Evolutionary conservation across 1,284 basidiomycete species (phyloP).

Genomic region (Cerioporus squamosus): DNA sequence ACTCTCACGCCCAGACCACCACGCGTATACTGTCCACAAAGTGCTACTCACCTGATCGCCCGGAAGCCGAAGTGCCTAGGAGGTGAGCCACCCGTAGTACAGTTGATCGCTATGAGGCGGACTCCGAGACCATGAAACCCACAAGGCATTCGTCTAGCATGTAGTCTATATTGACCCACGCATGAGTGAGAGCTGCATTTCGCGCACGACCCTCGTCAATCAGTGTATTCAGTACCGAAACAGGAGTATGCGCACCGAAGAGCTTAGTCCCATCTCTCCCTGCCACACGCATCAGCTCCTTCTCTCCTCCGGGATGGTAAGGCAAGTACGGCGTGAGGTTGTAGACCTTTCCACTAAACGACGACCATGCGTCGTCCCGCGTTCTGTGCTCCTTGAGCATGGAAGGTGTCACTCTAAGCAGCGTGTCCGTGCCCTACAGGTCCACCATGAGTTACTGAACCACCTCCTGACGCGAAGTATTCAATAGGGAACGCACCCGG

Average conservation of each 20-base stretch:
- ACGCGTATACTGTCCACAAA: no score
- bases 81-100: background rate
- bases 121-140: conserved; percentile 79
- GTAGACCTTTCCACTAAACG: conserved; percentile 94
- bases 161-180: conserved; percentile 94
- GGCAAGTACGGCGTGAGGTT: conserved; percentile 93
- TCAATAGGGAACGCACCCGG: conserved; percentile 52
- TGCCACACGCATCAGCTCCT: conserved; percentile 94
- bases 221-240: conserved; percentile 41
- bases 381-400: conserved; percentile 86
- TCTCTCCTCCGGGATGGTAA: conserved; percentile 94
- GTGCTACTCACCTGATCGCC: background rate
- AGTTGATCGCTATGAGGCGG: conserved; percentile 4
- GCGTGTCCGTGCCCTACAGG: conserved; percentile 60
- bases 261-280: conserved; percentile 94
- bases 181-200: conserved; percentile 50
- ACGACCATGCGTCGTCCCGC: conserved; percentile 92
- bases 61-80: background rate
- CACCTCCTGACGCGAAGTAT: background rate
- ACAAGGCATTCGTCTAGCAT: conserved; percentile 94
- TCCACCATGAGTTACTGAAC: background rate
- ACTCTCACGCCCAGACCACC: no score
- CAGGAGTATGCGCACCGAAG: conserved; percentile 71
- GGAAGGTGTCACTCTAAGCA: conserved; percentile 81
- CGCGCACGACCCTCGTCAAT: background rate